phyloP scores from a whole-genome alignment of 2,329 filamentous ascomycete genomes.

The Colletotrichum sublineola region DNA sequence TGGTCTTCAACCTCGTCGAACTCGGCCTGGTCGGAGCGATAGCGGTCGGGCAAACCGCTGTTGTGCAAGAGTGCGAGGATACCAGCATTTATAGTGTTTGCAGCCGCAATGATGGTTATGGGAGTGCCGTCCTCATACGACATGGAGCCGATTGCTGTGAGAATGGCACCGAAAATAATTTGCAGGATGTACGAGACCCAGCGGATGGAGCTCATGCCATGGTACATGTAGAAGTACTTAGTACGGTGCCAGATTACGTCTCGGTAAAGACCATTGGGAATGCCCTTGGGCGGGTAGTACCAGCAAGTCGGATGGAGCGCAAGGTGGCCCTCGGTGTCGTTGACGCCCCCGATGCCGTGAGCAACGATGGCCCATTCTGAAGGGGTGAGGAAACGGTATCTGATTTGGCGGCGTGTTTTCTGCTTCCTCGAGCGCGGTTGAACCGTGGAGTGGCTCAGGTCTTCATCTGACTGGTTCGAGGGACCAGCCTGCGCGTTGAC shows the following conservation, averaged over 20 bases:
- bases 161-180: slow-evolving; percentile 61
- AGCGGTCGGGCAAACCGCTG: slow-evolving; percentile 65
- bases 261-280: slow-evolving; percentile 63
- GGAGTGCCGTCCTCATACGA: slow-evolving; percentile 53
- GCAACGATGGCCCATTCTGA: slow-evolving; percentile 63
- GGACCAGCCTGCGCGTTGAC: background rate
- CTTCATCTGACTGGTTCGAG: slow-evolving; percentile 5
- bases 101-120: slow-evolving; percentile 62
- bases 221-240: slow-evolving; percentile 60
- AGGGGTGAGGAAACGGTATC: slow-evolving; percentile 57
- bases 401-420: slow-evolving; percentile 26
- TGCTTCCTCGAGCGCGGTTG: slow-evolving; percentile 10
- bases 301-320: slow-evolving; percentile 58
- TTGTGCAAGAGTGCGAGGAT: slow-evolving; percentile 66
- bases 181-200: slow-evolving; percentile 64
- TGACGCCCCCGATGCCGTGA: slow-evolving; percentile 61
- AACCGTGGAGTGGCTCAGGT: background rate
- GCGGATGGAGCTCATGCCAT: slow-evolving; percentile 56
- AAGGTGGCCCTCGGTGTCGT: slow-evolving; percentile 58
- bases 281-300: slow-evolving; percentile 62
- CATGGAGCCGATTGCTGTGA: slow-evolving; percentile 64
- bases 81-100: slow-evolving; percentile 65
- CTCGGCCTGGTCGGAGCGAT: slow-evolving; percentile 63
- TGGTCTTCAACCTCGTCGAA: slow-evolving; percentile 64
- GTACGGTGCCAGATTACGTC: slow-evolving; percentile 61